Evolutionary conservation across 2,329 filamentous ascomycete species (phyloP).

Genomic region (Fusarium oligoseptatum): DNA sequence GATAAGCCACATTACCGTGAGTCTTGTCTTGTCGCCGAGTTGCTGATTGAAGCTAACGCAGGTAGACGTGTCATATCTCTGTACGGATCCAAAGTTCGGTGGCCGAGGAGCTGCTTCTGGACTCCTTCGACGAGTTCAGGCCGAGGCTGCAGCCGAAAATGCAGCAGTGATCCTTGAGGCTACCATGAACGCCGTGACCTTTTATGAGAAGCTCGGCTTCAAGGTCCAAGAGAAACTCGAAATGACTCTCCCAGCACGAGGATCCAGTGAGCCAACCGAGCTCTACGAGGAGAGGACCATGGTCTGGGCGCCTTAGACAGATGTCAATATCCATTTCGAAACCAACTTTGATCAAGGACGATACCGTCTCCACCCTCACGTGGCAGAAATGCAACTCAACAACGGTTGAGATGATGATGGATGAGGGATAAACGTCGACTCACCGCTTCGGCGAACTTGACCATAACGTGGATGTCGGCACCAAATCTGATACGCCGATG

Average conservation of each 20-base stretch:
- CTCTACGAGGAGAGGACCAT: conserved; percentile 53
- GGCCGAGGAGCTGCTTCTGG: conserved; percentile 53
- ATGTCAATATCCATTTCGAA: not conserved
- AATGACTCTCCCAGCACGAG: conserved; percentile 52
- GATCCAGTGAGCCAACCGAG: conserved; percentile 47
- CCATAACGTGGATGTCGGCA: not conserved
- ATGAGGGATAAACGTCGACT: conserved; percentile 3
- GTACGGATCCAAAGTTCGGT: conserved; percentile 52
- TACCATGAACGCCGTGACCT: conserved; percentile 53
- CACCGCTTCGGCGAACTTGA: not conserved
- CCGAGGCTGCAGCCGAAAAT: conserved; percentile 48
- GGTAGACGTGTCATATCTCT: conserved; percentile 56
- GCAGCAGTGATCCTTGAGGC: conserved; percentile 56
- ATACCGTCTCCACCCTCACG: conserved; percentile 44
- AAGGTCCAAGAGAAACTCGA: conserved; percentile 47
- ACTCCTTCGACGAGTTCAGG: conserved; percentile 51
- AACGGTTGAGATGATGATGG: conserved; percentile 23
- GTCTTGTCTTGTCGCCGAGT: conserved; percentile 37
- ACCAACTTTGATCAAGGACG: not conserved
- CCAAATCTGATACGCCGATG: conserved; percentile 1
- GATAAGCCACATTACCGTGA: conserved; percentile 53
- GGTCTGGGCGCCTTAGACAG: conserved; percentile 46
- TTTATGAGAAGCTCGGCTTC: conserved; percentile 57
- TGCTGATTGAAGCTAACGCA: conserved; percentile 21
- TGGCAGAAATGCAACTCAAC: conserved; percentile 31